Conservation (phyloP, 345 rosid species). For the Brassica nigra region DNA sequence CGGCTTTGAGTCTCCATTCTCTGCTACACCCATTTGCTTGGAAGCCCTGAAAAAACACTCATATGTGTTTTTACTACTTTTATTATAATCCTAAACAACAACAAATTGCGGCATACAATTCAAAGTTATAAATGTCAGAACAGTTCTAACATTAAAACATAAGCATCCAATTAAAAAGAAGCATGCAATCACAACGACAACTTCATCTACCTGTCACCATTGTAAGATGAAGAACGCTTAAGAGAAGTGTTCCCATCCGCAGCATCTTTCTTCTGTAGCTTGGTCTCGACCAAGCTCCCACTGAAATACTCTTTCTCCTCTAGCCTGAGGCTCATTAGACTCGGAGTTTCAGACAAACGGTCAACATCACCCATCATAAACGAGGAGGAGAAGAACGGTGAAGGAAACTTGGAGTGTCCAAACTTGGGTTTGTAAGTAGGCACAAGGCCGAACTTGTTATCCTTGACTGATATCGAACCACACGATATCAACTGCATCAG, state of each 20-base stretch:
- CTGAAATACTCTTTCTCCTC: conserved; percentile 95
- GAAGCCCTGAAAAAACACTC: conserved; percentile 52
- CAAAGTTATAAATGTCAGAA: not conserved
- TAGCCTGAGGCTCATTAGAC: conserved; percentile 62
- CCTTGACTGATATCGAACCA: conserved; percentile 94
- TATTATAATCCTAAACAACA: not conserved
- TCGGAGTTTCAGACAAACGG: conserved; percentile 77
- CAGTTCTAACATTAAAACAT: not conserved
- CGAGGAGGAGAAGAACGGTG: conserved; percentile 79
- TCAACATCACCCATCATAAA: conserved; percentile 81
- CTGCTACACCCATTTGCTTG: conserved; percentile 54
- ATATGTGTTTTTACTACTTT: not conserved
- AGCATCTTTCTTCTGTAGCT: conserved; percentile 54
- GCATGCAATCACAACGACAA: conserved; percentile 7
- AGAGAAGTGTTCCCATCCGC: conserved; percentile 49
- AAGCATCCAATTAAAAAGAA: conserved; percentile 5
- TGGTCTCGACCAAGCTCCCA: conserved; percentile 86
- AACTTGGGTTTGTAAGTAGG: conserved; percentile 80
- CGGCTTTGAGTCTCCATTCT: conserved; percentile 49
- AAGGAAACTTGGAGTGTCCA: conserved; percentile 63
- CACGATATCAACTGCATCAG: conserved; percentile 94
- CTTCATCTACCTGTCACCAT: conserved; percentile 75
- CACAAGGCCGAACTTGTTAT: conserved; percentile 78
- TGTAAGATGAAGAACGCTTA: conserved; percentile 93
- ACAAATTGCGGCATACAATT: not conserved